Percentiles rank a stretch among this genome's conserved stretches.
Evolutionary conservation across 169 alveolate species (phyloP).

Genomic region (Perkinsus chesapeaki): DNA sequence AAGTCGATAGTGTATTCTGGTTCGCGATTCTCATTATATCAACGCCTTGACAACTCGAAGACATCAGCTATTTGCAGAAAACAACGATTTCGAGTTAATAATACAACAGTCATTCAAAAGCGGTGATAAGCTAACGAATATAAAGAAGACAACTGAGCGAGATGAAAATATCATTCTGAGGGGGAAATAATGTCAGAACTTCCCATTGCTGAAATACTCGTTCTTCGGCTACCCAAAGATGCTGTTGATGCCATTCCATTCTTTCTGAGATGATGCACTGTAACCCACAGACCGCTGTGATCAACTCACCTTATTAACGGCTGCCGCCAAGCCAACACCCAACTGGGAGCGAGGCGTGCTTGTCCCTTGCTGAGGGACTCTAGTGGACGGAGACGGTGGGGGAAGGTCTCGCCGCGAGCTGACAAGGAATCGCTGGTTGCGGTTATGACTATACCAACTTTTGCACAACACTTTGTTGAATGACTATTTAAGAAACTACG

Average conservation of each 20-base stretch:
- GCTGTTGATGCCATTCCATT: background rate
- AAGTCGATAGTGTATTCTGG: too few relatives aligned
- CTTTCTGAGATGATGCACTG: background rate
- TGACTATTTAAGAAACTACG: background rate
- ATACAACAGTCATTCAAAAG: too few relatives aligned
- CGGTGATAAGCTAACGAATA: too few relatives aligned
- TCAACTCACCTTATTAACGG: background rate
- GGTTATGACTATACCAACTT: too few relatives aligned
- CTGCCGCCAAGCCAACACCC: background rate
- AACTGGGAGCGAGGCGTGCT: background rate
- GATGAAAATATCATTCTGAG: background rate
- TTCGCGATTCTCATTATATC: too few relatives aligned
- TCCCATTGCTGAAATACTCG: too few relatives aligned
- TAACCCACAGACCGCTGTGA: background rate
- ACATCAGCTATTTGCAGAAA: too few relatives aligned
- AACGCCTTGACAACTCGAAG: too few relatives aligned
- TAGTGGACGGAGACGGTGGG: background rate
- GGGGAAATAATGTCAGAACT: too few relatives aligned
- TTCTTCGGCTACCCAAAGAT: too few relatives aligned
- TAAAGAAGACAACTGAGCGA: background rate
- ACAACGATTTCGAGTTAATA: too few relatives aligned
- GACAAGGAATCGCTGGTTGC: background rate
- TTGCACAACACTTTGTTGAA: too few relatives aligned
- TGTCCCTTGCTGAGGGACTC: background rate
- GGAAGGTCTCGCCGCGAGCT: background rate